Evolutionary conservation across 2,329 filamentous ascomycete species (phyloP).

Genomic region (Didymella exigua): DNA sequence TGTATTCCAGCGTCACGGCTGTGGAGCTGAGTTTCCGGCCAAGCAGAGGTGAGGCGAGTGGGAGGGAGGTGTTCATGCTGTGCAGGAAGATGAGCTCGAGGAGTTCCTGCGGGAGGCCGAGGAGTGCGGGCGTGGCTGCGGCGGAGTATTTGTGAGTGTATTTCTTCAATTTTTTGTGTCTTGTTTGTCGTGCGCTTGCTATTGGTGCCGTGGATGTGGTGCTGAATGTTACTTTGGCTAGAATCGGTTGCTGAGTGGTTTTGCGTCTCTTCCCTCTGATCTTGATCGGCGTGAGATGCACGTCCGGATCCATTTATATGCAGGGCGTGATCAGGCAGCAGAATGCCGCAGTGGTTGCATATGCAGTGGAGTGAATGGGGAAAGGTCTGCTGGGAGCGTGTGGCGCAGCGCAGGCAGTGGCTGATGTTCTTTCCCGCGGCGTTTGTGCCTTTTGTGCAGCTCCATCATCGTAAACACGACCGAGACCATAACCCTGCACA

Average conservation of each 20-base stretch:
- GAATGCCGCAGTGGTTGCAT: constrained; percentile 10
- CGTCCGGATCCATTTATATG: constrained; percentile 38
- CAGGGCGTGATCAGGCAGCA: constrained; percentile 34
- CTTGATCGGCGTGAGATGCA: constrained; percentile 43
- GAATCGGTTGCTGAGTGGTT: not conserved
- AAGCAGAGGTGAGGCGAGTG: constrained; percentile 36
- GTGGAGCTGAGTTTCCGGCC: constrained; percentile 42
- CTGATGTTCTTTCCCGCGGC: constrained; percentile 36
- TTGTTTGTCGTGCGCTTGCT: constrained; percentile 1
- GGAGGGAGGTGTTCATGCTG: constrained; percentile 45
- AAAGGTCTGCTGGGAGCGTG: constrained; percentile 21
- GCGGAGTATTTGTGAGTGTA: constrained; percentile 22
- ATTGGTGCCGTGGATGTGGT: constrained; percentile 11
- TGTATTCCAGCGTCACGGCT: constrained; percentile 36
- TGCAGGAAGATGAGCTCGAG: constrained; percentile 46
- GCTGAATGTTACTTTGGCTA: constrained; percentile 8
- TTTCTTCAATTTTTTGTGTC: constrained; percentile 17
- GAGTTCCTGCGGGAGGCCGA: constrained; percentile 44
- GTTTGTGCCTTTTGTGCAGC: constrained; percentile 25
- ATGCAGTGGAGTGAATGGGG: constrained; percentile 27
- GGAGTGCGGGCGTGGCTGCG: constrained; percentile 40
- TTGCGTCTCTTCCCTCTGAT: constrained; percentile 44
- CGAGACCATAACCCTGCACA: constrained; percentile 12
- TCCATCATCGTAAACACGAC: constrained; percentile 25
- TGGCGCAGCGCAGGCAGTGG: constrained; percentile 29